A percentile compares a stretch with the other conserved stretches of the same genome.
These are phyloP conservation scores for Macrolepiota dolichaula DNA, from an alignment of 768 basidiomycete species.

Conservation along the genomic window DNA sequence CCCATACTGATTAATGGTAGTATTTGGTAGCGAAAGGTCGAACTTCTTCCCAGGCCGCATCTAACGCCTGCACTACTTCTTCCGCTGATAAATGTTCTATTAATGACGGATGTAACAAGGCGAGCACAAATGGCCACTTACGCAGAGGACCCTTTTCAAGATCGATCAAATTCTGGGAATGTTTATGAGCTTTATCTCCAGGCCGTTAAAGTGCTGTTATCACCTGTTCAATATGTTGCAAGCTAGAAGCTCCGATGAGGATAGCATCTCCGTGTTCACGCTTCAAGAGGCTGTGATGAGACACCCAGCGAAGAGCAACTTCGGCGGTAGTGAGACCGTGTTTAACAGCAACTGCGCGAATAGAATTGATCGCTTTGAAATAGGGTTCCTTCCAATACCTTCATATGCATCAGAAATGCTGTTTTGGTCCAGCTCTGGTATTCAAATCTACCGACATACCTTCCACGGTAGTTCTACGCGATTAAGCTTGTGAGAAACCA, in stretches of 20 bases:
- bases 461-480: slow-evolving; percentile 32
- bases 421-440: neutral
- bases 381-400: slow-evolving; percentile 55
- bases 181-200: neutral
- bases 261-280: slow-evolving; percentile 47
- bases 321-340: slow-evolving; percentile 47
- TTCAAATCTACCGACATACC: slow-evolving; percentile 25
- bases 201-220: neutral
- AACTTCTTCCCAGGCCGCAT: slow-evolving; percentile 47
- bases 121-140: slow-evolving; percentile 18
- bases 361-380: slow-evolving; percentile 44
- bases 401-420: neutral
- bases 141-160: slow-evolving; percentile 57
- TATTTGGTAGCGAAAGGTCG: slow-evolving; percentile 39
- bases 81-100: slow-evolving; percentile 29
- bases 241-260: slow-evolving; percentile 60
- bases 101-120: neutral
- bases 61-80: slow-evolving; percentile 46
- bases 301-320: slow-evolving; percentile 59
- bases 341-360: slow-evolving; percentile 42
- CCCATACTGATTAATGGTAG: slow-evolving; percentile 17
- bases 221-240: slow-evolving; percentile 54
- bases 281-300: slow-evolving; percentile 51
- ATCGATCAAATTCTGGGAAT: slow-evolving; percentile 40
- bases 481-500: neutral